Percentiles rank a stretch among this genome's conserved stretches.
Evolutionary conservation across 1,139 yeast genomes (phyloP).

Genomic region (Zygotorulaspora mrakii): DNA sequence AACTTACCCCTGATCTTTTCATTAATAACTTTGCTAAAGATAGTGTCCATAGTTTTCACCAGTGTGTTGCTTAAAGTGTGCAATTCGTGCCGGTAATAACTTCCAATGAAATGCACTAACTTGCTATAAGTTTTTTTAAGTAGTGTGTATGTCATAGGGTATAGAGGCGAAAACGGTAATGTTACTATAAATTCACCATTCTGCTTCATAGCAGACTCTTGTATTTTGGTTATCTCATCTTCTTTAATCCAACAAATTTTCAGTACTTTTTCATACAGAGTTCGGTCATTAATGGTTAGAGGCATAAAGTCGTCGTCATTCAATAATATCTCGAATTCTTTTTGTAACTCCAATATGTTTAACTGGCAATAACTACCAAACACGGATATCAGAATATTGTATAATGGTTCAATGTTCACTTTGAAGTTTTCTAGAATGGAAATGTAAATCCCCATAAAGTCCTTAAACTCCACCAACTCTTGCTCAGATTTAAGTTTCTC

Average conservation of each 20-base stretch:
- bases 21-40: conserved; percentile 68
- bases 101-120: conserved; percentile 59
- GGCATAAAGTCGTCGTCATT: conserved; percentile 90
- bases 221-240: conserved; percentile 39
- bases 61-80: conserved; percentile 48
- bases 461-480: conserved; percentile 47
- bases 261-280: conserved; percentile 60
- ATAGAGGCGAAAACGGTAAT: conserved; percentile 84
- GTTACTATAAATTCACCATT: conserved; percentile 57
- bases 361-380: conserved; percentile 60
- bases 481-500: conserved; percentile 37
- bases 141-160: conserved; percentile 79
- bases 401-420: conserved; percentile 57
- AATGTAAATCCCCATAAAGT: conserved; percentile 64
- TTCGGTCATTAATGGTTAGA: conserved; percentile 57
- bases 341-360: conserved; percentile 54
- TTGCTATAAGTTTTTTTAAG: conserved; percentile 62
- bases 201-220: conserved; percentile 40
- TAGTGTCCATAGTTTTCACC: conserved; percentile 61
- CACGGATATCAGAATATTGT: conserved; percentile 56
- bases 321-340: conserved; percentile 58
- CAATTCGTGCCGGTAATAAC: conserved; percentile 53
- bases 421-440: conserved; percentile 75
- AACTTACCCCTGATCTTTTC: conserved; percentile 62
- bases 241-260: conserved; percentile 68